A percentile compares a stretch with the other conserved stretches of the same genome.
Conservation (phyloP, 2,329 filamentous ascomycete genomes). For the Ophiostoma novo-ulmi region DNA sequence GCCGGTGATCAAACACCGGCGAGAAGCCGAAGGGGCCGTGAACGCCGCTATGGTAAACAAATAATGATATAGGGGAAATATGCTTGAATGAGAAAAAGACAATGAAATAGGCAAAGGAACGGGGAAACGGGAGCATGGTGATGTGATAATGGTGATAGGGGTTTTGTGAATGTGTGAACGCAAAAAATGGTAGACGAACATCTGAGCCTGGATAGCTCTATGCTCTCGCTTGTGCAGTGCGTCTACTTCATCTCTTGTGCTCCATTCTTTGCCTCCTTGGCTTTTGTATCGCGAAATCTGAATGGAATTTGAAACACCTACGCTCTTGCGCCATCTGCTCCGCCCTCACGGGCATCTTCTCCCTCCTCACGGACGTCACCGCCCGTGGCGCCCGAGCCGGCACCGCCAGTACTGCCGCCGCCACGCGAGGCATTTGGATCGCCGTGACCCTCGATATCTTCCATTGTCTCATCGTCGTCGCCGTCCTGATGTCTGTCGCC, state of each 20-base stretch:
- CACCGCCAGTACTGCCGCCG: slow-evolving; percentile 66
- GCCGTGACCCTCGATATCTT: slow-evolving; percentile 64
- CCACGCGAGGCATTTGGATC: slow-evolving; percentile 44
- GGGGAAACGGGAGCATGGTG: not conserved
- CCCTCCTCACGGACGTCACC: slow-evolving; percentile 90
- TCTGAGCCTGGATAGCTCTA: not conserved
- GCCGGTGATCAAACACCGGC: not conserved
- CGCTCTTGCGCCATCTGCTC: slow-evolving; percentile 97
- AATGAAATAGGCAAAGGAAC: not conserved
- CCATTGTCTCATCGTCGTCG: slow-evolving; percentile 66
- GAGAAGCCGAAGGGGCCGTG: not conserved
- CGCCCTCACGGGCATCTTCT: slow-evolving; percentile 79
- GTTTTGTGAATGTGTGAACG: not conserved
- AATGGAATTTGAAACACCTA: slow-evolving; percentile 61
- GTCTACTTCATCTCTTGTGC: not conserved
- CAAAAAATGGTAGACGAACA: not conserved
- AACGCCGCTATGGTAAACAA: slow-evolving; percentile 11
- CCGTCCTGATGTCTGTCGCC: slow-evolving; percentile 37
- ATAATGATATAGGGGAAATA: slow-evolving; percentile 11
- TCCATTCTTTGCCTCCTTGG: slow-evolving; percentile 7
- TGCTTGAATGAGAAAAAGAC: not conserved
- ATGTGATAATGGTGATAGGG: too few species aligned
- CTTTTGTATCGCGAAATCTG: not conserved
- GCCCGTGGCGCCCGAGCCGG: slow-evolving; percentile 79
- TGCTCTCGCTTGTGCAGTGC: not conserved